A percentile compares a stretch with the other conserved stretches of the same genome.
These are phyloP conservation scores for Ceratocystis cubensis DNA, from an alignment of 2,329 filamentous ascomycete species.

Conservation along the genomic window DNA sequence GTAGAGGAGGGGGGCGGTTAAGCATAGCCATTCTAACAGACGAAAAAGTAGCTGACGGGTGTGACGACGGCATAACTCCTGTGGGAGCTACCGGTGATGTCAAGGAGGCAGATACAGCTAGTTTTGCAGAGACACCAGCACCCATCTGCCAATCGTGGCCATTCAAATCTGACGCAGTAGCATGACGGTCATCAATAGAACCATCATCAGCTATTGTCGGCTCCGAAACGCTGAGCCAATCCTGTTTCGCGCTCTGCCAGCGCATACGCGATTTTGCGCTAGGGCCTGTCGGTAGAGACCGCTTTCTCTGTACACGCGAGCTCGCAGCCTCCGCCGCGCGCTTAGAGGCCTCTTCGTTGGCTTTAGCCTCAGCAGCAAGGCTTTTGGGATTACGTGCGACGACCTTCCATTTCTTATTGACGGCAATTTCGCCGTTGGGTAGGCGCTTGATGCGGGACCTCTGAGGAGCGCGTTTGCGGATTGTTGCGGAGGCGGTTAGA, in stretches of 20 bases:
- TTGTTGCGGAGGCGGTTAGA: constrained; percentile 15
- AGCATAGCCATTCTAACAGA: not conserved
- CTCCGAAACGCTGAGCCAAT: not conserved
- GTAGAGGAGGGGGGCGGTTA: constrained; percentile 9
- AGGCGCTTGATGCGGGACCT: constrained; percentile 15
- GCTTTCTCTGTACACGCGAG: constrained; percentile 1
- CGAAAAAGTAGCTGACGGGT: not conserved
- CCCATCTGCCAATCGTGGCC: not conserved
- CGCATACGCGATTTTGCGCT: not conserved
- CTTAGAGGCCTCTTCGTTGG: constrained; percentile 17
- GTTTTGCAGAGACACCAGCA: not conserved
- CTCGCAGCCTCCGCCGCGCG: constrained; percentile 15
- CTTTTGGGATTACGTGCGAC: constrained; percentile 19
- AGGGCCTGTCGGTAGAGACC: not conserved
- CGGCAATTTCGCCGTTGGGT: constrained; percentile 17
- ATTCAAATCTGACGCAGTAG: not conserved
- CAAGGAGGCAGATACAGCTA: not conserved
- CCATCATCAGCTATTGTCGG: not conserved
- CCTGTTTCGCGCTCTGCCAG: not conserved
- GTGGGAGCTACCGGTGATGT: not conserved
- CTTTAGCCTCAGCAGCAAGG: constrained; percentile 17
- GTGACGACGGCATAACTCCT: not conserved
- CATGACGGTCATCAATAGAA: not conserved
- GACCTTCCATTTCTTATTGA: constrained; percentile 21
- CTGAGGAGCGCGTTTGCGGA: constrained; percentile 19